A percentile compares a stretch with the other conserved stretches of the same genome.
These are phyloP conservation scores for Pseudogymnoascus sp. DNA, from an alignment of 2,329 filamentous ascomycete genomes.

Conservation along the genomic window DNA sequence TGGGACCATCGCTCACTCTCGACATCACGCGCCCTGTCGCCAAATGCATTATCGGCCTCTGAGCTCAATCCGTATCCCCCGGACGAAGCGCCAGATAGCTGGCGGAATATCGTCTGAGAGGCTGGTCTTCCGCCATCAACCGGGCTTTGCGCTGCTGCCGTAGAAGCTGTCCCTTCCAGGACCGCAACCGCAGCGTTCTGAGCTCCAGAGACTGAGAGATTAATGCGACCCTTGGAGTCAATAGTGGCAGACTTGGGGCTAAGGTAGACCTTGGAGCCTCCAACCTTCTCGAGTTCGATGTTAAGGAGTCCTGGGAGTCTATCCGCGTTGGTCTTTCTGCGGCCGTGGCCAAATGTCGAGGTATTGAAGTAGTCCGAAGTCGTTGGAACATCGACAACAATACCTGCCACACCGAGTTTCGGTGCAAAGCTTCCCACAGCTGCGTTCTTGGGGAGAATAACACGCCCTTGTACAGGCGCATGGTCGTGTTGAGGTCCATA, in stretches of 20 bases:
- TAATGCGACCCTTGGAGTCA: slow-evolving; percentile 24
- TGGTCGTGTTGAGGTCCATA: slow-evolving; percentile 49
- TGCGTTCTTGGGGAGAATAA: slow-evolving; percentile 41
- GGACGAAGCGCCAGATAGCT: not conserved
- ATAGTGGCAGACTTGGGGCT: slow-evolving; percentile 22
- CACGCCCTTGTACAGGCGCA: slow-evolving; percentile 48
- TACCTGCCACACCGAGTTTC: slow-evolving; percentile 27
- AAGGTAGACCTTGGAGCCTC: slow-evolving; percentile 27
- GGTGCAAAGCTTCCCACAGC: slow-evolving; percentile 21
- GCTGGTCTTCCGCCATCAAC: slow-evolving; percentile 1
- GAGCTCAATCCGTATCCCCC: not conserved
- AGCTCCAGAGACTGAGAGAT: slow-evolving; percentile 20
- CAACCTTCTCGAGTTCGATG: slow-evolving; percentile 24
- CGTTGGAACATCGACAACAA: slow-evolving; percentile 22
- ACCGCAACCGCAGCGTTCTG: slow-evolving; percentile 24
- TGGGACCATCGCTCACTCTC: not conserved
- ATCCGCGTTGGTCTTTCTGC: slow-evolving; percentile 6
- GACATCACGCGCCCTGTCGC: not conserved
- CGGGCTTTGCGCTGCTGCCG: not conserved
- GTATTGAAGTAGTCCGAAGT: slow-evolving; percentile 9
- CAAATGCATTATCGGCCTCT: not conserved
- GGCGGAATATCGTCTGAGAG: not conserved
- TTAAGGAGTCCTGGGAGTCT: slow-evolving; percentile 16
- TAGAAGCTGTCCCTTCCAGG: slow-evolving; percentile 17
- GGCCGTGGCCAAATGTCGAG: slow-evolving; percentile 10